Evolutionary conservation across 352 stramenopile genomes (phyloP), one percentile per base, ranked within the genome.

Genomic region (Globisporangium lucens): DNA sequence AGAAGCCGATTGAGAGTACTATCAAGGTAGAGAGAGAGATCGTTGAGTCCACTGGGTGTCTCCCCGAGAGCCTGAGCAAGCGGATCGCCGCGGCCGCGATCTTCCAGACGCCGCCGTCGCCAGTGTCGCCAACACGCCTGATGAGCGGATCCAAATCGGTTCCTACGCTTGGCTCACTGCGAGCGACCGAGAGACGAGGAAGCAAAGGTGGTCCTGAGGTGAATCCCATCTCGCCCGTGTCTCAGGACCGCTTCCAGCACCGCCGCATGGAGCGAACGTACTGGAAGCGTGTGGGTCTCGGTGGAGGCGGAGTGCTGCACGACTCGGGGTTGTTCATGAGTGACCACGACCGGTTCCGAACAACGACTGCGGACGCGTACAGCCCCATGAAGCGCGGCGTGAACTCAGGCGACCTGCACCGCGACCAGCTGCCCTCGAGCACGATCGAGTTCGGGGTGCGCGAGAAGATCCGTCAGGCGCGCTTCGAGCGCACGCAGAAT

Each of bases 241-340:
- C 76, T 1, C 77, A 76, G 38, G 82, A 91, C 70, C 78, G 84
- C 27, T 89, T 85, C 59, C 73, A 73, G 56, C 82, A 89, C 67
- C 79, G 75, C 47, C 76, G 82, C 15, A 71, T 71, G 56, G 72
- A 89, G 67, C 69, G 75, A 47, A 93, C 84, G 0, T 87, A 95
- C 73, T 96, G 89, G 87, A 82, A 71, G 38, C 82, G 84, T 60
- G 82, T 94, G n/a, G 89, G 87, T 24, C 65, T 88, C 27, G 87
- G 87, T 33, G 82, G 87, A 2, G 80, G 93, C 56, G 86, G 89
- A 30, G 69, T 79, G 46, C 38, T 67, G 7, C 20, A 72, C 0
- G 79, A 87, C 56, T 80, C 84, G 22, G 79, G 72, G 22, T 30
- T 87, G 17, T 90, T 85, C 67, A 29, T 75, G 3, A 65, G 38